Evolutionary conservation across 2,329 filamentous ascomycete genomes (phyloP), one percentile per base, ranked within the genome.

Genomic region (Chrysoporthe puriensis): DNA sequence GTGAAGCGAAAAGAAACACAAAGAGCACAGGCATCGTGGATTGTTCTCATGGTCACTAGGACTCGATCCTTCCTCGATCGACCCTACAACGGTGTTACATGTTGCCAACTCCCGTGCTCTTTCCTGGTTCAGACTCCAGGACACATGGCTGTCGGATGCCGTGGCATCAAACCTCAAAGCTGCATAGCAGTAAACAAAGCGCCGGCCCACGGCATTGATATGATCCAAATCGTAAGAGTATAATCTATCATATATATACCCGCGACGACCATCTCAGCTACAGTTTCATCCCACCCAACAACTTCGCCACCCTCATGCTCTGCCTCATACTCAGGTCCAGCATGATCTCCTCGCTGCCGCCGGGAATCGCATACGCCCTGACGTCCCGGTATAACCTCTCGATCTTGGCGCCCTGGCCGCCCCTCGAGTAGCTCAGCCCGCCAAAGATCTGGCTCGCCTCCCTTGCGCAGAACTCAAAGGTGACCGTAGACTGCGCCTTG

Each of bases 401-500:
- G 63, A 98, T 88, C 88, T 97, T 97, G 68, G 89, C 95, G 70
- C 96, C 96, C 83, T 98, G 96, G 18, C 96, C 96, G 66, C 96
- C 96, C 56, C 95, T 88, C 69, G 90, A 94, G 83, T 98, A 98
- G 74, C 90, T 94, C 72, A 98, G 82, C 36, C 96, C 96, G 70
- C 96, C 96, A 75, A 98, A 99, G 80, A 99, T 98, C 86, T 99
- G 96, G 77, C 90, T 93, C 18, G 96, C 96, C 82, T 99, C 96
- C 69, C 95, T 88, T 43, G 96, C 96, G 81, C 96, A 99, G 85
- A 96, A 98, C 83, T 99, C 96, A 75, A 98, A 99, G 0, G 94
- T 97, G 2, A 93, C 87, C 1, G 96, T 99, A 54, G 91, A 86
- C 80, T 99, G 96, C 1, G 96, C 96, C 84, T 99, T 99, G 75